Base-by-base conservation (phyloP, 2,329 filamentous ascomycete species). In the Chrysoporthe deuterocubensis region DNA sequence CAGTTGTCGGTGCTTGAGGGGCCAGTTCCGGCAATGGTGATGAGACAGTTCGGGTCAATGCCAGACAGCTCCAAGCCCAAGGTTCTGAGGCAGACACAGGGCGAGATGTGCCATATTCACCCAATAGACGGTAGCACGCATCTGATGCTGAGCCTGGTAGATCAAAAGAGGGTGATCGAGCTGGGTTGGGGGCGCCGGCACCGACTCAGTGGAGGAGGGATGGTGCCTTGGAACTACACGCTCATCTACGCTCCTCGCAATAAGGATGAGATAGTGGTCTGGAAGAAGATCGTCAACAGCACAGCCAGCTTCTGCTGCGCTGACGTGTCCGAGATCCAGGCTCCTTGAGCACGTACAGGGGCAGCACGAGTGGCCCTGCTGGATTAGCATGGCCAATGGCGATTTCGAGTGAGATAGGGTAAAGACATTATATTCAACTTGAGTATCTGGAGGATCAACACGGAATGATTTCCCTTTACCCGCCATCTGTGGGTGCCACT, bases 181-280 rank as follows among this genome's bases (percentile, higher is more conserved):
- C 72, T 71, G 44, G 79, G 80, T 1, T 82, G 81, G 81, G 80
- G 75, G n/a, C 76, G 81, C 71, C 72, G 80, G 2, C 81, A 82
- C 60, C 71, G 70, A 59, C 70, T 82, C 52, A 74, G 75, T 26
- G 77, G 78, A 1, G 62, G 66, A 1, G 70, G 66, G 1, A 56
- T 71, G 2, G 16, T 79, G 52, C 78, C 80, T 0, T 76, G 75
- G 73, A 76, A 74, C 0, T 82, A 80, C 67, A 74, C 81, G 21
- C 64, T 83, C 59, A 62, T 82, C 0, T 83, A 82, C 43, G 79
- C 80, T 21, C 80, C 80, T 50, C 71, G 81, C 18, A 71, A 80
- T 43, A 75, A 75, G 14, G 73, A 57, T 0, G 81, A 82, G 71
- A 74, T 78, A 40, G 72, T 65, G 16, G 72, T 77, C 8, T 78